phyloP scores from a whole-genome alignment of 169 alveolate genomes.

The Plasmodium sp. region DNA sequence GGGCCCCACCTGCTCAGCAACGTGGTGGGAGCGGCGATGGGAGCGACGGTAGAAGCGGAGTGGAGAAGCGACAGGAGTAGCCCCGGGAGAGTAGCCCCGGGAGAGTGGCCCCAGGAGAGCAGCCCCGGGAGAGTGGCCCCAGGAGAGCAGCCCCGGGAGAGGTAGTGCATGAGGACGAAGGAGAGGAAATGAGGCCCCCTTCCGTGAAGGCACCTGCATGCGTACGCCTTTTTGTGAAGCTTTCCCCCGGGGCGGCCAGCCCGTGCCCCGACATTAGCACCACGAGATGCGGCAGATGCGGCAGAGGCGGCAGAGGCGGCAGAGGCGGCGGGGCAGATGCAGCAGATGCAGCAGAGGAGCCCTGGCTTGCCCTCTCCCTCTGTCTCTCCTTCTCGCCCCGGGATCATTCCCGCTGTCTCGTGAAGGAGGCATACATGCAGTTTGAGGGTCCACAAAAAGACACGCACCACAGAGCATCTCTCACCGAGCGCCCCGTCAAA shows the following conservation, averaged over 20 bases:
- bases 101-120: no score
- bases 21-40: no score
- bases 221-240: neutral
- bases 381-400: neutral
- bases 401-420: neutral
- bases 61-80: neutral
- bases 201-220: neutral
- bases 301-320: no score
- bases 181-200: neutral
- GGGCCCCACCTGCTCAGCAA: no score
- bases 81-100: neutral
- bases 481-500: neutral
- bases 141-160: neutral
- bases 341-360: neutral
- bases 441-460: neutral
- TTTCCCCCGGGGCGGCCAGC: neutral
- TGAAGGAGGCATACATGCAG: neutral
- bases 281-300: neutral
- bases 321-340: no score
- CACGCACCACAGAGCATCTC: neutral
- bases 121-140: neutral
- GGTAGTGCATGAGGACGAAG: neutral
- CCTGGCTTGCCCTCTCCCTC: neutral
- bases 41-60: neutral
- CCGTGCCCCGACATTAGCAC: neutral